phyloP scores from a whole-genome alignment of 169 alveolate genomes.

The Ichthyophthirius multifiliis region DNA sequence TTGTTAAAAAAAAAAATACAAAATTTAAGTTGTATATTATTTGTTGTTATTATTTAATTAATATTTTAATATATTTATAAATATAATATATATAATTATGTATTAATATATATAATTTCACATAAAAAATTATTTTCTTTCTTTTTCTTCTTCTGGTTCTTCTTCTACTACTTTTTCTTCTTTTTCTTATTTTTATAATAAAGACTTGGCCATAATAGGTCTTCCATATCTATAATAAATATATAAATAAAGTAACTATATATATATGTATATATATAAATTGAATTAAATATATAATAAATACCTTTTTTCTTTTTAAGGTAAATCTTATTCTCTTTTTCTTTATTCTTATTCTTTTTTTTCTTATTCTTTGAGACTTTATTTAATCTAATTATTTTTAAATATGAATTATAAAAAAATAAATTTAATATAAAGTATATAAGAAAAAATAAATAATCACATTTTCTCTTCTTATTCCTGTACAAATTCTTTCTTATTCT shows the following conservation, averaged over 20 bases:
- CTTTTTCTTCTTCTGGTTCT: slow-evolving; percentile 24
- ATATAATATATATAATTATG: too few relatives aligned
- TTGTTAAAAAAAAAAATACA: too few relatives aligned
- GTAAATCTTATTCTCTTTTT: slow-evolving; percentile 18
- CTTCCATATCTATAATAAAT: slow-evolving; percentile 25
- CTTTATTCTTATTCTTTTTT: slow-evolving; percentile 3
- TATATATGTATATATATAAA: background rate
- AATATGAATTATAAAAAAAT: background rate
- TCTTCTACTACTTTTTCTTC: slow-evolving; percentile 14
- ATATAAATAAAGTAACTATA: background rate
- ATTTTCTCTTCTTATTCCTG: slow-evolving; percentile 22
- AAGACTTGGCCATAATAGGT: slow-evolving; percentile 29
- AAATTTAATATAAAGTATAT: background rate
- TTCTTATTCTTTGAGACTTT: slow-evolving; percentile 19
- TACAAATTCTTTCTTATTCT: slow-evolving; percentile 31
- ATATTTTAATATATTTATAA: too few relatives aligned
- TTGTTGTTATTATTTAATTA: too few relatives aligned
- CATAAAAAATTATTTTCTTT: background rate
- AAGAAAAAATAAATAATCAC: slow-evolving; percentile 7
- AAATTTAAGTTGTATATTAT: too few relatives aligned
- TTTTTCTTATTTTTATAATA: background rate
- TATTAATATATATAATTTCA: too few relatives aligned
- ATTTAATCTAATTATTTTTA: background rate
- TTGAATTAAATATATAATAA: background rate
- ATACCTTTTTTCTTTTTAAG: slow-evolving; percentile 11